Percentiles rank a stretch among this genome's conserved stretches.
Evolutionary conservation across 805 yeast species (phyloP).

Genomic region (Kuraishia piskuri): DNA sequence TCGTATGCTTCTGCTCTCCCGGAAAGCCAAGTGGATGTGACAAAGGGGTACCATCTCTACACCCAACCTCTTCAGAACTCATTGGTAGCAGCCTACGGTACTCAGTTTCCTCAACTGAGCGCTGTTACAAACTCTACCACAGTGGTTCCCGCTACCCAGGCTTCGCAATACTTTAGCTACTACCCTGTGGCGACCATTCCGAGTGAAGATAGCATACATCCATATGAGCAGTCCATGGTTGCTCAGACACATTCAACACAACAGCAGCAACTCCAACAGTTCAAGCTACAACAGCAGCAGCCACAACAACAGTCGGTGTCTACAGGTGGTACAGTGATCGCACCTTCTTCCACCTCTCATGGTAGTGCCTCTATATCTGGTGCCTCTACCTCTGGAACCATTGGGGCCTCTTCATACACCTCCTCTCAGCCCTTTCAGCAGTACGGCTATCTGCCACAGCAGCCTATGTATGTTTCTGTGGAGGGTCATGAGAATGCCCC

Average conservation of each 20-base stretch:
- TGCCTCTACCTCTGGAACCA: background rate
- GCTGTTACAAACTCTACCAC: background rate
- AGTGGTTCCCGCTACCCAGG: background rate
- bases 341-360: background rate
- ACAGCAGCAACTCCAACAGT: conserved; percentile 2
- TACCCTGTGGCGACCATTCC: background rate
- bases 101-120: background rate
- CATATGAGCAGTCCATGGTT: background rate
- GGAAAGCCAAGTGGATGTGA: background rate
- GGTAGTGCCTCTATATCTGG: background rate
- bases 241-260: background rate
- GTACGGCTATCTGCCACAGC: background rate
- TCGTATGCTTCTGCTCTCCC: background rate
- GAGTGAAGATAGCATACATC: background rate
- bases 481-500: background rate
- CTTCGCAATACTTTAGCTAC: background rate
- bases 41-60: background rate
- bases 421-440: background rate
- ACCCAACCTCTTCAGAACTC: background rate
- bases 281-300: background rate
- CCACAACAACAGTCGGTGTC: background rate
- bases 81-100: background rate
- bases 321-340: background rate
- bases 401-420: background rate
- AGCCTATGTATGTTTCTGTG: background rate